Evolutionary conservation across 2,329 filamentous ascomycete genomes (phyloP), one percentile per base, ranked within the genome.

Genomic region (Colletotrichum agaves): DNA sequence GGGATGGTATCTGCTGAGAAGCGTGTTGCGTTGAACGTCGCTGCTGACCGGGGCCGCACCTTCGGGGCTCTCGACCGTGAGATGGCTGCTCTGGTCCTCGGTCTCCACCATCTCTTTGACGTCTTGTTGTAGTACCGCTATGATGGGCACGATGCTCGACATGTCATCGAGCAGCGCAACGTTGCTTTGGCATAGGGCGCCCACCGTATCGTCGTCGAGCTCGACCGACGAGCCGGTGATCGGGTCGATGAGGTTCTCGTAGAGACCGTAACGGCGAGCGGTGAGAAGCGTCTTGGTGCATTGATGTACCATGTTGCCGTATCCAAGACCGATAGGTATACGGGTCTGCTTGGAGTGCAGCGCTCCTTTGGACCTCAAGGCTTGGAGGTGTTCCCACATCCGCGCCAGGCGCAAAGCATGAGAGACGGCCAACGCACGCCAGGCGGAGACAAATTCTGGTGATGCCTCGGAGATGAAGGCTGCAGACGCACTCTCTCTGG

Each of bases 201-300:
- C 56, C 12, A 66, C 49, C 0, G 17, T n/a, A 0, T 56, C 63
- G 12, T 66, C 57, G 35, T 37, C 23, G 10, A 66, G 49, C 2
- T 17, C 58, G 1, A 55, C 49, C 2, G 57, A 13, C 1, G 43
- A 10, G 5, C 17, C 41, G 11, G 57, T 66, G 3, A 66, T 60
- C 3, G 63, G 63, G 33, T 61, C 63, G 2, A 39, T 11, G 1
- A 66, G 33, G 1, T 37, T n/a, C 0, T 61, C 33, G 15, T 66
- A 66, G 1, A 66, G 50, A 4, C n/a, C 13, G 33, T 52, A 49
- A 3, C 57, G 35, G 1, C 57, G 4, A 4, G 63, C 63, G 0
- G 57, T 61, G n/a, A 66, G 57, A 27, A 66, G 39, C 3, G 57
- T 55, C 15, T 66, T 66, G 27, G 63, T 66, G 13, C 63, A 66